Conservation (phyloP, 176 grass and related monocot species). For the Typha latifolia region DNA sequence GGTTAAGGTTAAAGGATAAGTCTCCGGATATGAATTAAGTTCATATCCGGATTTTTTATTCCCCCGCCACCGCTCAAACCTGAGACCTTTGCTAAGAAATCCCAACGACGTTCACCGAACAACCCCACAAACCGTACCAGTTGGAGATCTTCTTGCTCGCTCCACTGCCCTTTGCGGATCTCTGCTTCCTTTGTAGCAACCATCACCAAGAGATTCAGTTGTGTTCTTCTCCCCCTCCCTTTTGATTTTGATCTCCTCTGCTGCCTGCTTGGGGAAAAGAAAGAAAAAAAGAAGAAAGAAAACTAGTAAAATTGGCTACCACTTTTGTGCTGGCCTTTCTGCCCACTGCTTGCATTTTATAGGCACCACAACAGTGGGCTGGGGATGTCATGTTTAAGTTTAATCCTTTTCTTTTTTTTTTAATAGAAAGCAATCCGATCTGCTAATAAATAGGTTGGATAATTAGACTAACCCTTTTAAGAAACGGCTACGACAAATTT, state of each 20-base stretch:
- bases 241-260: background rate
- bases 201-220: background rate
- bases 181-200: background rate
- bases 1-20: no score
- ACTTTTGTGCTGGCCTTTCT: background rate
- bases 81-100: conserved; percentile 30
- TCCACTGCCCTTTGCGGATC: conserved; percentile 16
- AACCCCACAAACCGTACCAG: conserved; percentile 32
- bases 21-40: no score
- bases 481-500: no score
- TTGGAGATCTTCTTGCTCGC: conserved; percentile 24
- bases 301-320: background rate
- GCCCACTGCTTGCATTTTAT: background rate
- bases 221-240: background rate
- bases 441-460: no score
- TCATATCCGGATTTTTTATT: background rate
- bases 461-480: no score
- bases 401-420: background rate
- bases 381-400: background rate
- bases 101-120: conserved; percentile 35
- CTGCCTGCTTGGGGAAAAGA: no score
- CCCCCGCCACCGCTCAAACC: conserved; percentile 30
- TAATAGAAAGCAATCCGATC: no score
- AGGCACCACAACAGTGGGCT: background rate
- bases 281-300: no score